A percentile compares a stretch with the other conserved stretches of the same genome.
These are phyloP conservation scores for Cydonia oblonga DNA, from an alignment of 331 rosid species.

Conservation along the genomic window DNA sequence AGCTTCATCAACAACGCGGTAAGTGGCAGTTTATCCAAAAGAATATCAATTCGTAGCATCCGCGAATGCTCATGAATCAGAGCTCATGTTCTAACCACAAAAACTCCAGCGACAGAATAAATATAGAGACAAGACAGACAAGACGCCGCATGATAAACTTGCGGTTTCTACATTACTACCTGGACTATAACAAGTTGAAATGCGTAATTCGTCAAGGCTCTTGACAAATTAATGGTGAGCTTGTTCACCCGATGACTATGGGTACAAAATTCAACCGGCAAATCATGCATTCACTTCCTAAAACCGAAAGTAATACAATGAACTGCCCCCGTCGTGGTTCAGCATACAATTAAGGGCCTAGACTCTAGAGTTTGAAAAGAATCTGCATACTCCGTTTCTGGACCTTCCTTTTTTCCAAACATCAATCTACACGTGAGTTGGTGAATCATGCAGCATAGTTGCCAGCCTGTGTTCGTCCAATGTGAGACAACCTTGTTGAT, in stretches of 20 bases:
- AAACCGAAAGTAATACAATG: constrained; percentile 19
- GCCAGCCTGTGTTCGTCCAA: constrained; percentile 54
- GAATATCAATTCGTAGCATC: neutral
- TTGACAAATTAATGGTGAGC: too few relatives aligned
- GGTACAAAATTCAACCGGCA: constrained; percentile 7
- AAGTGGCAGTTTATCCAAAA: neutral
- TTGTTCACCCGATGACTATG: neutral
- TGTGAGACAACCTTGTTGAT: constrained; percentile 64
- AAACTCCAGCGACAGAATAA: neutral
- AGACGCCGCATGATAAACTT: neutral
- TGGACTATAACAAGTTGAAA: neutral
- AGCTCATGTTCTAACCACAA: neutral
- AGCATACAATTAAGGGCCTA: constrained; percentile 7
- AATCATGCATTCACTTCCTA: constrained; percentile 13
- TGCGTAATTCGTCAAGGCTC: too few relatives aligned
- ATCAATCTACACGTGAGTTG: neutral
- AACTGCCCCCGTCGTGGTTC: constrained; percentile 11
- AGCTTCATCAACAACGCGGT: too few relatives aligned
- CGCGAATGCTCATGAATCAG: neutral
- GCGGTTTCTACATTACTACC: neutral
- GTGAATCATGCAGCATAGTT: constrained; percentile 31
- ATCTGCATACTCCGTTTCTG: neutral
- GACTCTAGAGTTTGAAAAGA: neutral
- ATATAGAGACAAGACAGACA: neutral
- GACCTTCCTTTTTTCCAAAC: constrained; percentile 5